These are phyloP conservation scores for Sugiyamaella castrensis DNA, from an alignment of 1,139 yeast genomes.

Conservation along the genomic window DNA sequence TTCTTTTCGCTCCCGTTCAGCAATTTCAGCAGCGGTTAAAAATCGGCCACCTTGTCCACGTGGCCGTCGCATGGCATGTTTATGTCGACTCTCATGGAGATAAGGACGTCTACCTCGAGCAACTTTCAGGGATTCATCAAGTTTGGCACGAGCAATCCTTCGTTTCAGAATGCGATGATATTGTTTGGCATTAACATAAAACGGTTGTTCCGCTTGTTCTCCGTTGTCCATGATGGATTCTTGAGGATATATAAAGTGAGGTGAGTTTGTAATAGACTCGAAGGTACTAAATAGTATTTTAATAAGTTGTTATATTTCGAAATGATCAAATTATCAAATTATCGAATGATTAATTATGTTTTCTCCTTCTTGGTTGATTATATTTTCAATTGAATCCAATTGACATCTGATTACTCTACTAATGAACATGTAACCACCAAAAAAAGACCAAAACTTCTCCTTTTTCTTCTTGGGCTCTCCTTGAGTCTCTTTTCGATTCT, in stretches of 20 bases:
- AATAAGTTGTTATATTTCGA: too few relatives aligned
- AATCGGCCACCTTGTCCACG: slow-evolving; percentile 99
- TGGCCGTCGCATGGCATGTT: slow-evolving; percentile 99
- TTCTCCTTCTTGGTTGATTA: too few relatives aligned
- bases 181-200: slow-evolving; percentile 96
- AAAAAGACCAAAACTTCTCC: neutral
- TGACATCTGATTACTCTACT: too few relatives aligned
- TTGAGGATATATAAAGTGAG: too few relatives aligned
- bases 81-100: slow-evolving; percentile 94
- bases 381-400: too few relatives aligned
- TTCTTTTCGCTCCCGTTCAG: slow-evolving; percentile 67
- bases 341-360: too few relatives aligned
- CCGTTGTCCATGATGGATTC: slow-evolving; percentile 18
- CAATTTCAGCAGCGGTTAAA: slow-evolving; percentile 94
- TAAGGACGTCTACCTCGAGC: slow-evolving; percentile 93
- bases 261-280: too few relatives aligned
- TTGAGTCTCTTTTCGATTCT: too few relatives aligned
- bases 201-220: slow-evolving; percentile 71
- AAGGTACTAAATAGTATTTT: too few relatives aligned
- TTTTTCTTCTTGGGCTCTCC: too few relatives aligned
- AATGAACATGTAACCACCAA: neutral
- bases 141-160: slow-evolving; percentile 87
- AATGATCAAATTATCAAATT: too few relatives aligned
- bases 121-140: slow-evolving; percentile 83
- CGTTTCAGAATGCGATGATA: slow-evolving; percentile 92